Evolutionary conservation across 495 filamentous ascomycete genomes (phyloP).

Genomic region (Hypoxylon trugodes): DNA sequence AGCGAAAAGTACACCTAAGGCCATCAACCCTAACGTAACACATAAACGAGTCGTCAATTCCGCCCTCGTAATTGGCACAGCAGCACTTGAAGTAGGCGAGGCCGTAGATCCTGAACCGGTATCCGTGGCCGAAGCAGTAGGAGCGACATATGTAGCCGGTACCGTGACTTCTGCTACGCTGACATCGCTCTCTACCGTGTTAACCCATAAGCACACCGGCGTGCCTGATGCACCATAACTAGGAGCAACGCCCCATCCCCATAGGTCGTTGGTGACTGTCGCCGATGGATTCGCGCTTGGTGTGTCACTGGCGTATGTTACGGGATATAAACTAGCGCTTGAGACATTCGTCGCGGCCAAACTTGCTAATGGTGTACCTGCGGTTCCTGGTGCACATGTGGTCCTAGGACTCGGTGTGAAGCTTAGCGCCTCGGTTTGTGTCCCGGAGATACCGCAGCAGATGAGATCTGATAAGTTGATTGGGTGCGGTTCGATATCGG

Average conservation of each 20-base stretch:
- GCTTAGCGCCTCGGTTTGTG: conserved; percentile 1
- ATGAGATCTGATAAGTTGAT: conserved; percentile 10
- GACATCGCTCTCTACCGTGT: conserved; percentile 14
- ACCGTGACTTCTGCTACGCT: conserved; percentile 27
- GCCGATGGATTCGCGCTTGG: background rate
- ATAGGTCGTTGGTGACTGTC: conserved; percentile 24
- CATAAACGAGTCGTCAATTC: background rate
- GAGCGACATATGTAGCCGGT: conserved; percentile 18
- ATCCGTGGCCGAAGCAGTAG: conserved; percentile 1
- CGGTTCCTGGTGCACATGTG: conserved; percentile 16
- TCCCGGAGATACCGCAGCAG: conserved; percentile 26
- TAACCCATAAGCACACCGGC: conserved; percentile 23
- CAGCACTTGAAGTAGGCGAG: conserved; percentile 4
- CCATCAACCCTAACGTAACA: background rate
- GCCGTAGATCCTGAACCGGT: background rate
- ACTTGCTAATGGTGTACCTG: conserved; percentile 15
- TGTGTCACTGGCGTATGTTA: conserved; percentile 4
- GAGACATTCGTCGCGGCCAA: conserved; percentile 18
- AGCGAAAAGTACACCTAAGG: background rate
- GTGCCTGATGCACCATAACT: conserved; percentile 24
- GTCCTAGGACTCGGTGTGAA: conserved; percentile 4
- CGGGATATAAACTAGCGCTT: conserved; percentile 2
- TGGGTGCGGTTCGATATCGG: background rate
- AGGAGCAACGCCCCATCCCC: conserved; percentile 16
- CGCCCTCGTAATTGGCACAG: background rate